These are phyloP conservation scores for Zopfochytrium polystomum DNA, from an alignment of 371 early-diverging fungal species.

Conservation along the genomic window DNA sequence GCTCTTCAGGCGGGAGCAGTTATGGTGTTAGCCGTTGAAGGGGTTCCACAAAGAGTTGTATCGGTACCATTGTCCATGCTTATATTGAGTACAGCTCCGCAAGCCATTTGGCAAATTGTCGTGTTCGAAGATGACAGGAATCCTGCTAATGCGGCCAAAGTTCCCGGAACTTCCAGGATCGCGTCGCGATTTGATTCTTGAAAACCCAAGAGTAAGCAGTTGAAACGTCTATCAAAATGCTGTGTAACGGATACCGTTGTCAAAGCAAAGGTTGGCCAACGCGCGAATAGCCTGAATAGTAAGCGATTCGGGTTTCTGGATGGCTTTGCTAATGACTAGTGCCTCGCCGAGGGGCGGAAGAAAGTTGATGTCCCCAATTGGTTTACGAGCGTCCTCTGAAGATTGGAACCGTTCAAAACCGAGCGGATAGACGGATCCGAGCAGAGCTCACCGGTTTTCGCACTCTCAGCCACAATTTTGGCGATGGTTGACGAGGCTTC, in stretches of 20 bases:
- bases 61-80: constrained; percentile 77
- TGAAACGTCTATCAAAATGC: not conserved
- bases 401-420: not conserved
- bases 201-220: not conserved
- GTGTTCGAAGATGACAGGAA: constrained; percentile 43
- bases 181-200: constrained; percentile 66
- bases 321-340: not conserved
- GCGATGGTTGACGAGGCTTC: constrained; percentile 11
- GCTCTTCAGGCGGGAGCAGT: constrained; percentile 24
- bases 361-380: constrained; percentile 24
- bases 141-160: constrained; percentile 45
- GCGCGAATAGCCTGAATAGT: constrained; percentile 64
- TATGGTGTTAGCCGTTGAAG: not conserved
- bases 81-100: constrained; percentile 70
- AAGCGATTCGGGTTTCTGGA: not conserved
- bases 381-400: constrained; percentile 31
- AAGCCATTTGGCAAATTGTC: constrained; percentile 54
- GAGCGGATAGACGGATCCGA: not conserved
- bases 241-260: constrained; percentile 77
- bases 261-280: constrained; percentile 74
- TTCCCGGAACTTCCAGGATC: constrained; percentile 49
- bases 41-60: too few relatives aligned
- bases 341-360: constrained; percentile 18
- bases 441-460: constrained; percentile 29
- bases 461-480: constrained; percentile 31